These are phyloP conservation scores for Neurospora cerealis DNA, from an alignment of 495 filamentous ascomycete species.

Conservation along the genomic window DNA sequence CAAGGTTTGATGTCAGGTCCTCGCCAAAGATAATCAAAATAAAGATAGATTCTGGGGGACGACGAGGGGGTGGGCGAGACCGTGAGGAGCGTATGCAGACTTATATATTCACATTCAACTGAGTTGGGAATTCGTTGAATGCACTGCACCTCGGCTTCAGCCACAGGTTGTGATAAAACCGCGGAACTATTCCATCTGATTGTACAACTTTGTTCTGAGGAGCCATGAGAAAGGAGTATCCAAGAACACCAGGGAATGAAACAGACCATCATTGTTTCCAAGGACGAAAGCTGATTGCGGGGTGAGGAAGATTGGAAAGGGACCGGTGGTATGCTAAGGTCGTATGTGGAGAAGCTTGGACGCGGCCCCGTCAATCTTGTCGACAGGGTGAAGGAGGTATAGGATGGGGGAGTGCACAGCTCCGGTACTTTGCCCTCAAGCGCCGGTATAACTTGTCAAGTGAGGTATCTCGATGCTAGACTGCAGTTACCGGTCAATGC, in stretches of 20 bases:
- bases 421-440: slow-evolving; percentile 7
- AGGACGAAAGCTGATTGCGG: slow-evolving; percentile 13
- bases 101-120: slow-evolving; percentile 29
- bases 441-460: slow-evolving; percentile 16
- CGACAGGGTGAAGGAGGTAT: slow-evolving; percentile 4
- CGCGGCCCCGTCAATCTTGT: slow-evolving; percentile 2
- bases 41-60: slow-evolving; percentile 17
- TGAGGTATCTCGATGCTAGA: slow-evolving; percentile 15
- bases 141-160: neutral
- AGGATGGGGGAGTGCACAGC: slow-evolving; percentile 9
- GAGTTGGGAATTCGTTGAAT: slow-evolving; percentile 16
- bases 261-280: neutral
- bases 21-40: slow-evolving; percentile 1
- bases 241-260: neutral
- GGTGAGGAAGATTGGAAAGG: slow-evolving; percentile 17
- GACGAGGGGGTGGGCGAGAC: slow-evolving; percentile 18
- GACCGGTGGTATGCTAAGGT: slow-evolving; percentile 13
- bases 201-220: neutral
- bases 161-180: neutral
- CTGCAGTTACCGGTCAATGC: slow-evolving; percentile 21
- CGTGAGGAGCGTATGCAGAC: slow-evolving; percentile 20
- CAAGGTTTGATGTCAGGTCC: neutral
- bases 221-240: neutral
- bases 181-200: too few species aligned
- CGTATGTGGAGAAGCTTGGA: slow-evolving; percentile 22